A percentile compares a stretch with the other conserved stretches of the same genome.
These are phyloP conservation scores for Hydnum rufescens DNA, from an alignment of 768 basidiomycete genomes.

Conservation along the genomic window DNA sequence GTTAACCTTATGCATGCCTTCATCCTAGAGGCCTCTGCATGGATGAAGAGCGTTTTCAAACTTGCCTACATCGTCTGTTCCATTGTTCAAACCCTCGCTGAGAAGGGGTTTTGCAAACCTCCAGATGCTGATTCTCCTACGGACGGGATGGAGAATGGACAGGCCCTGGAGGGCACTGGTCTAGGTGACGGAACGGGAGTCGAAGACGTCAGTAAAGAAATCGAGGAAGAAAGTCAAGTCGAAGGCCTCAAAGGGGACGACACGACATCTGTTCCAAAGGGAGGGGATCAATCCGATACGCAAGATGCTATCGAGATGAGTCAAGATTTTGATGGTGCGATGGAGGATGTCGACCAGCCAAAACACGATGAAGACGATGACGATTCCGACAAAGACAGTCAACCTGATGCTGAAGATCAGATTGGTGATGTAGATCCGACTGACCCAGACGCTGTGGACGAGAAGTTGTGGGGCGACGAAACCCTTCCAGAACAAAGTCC, in stretches of 20 bases:
- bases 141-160: conserved; percentile 13
- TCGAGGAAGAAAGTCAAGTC: conserved; percentile 90
- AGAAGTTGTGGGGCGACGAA: conserved; percentile 94
- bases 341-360: conserved; percentile 54
- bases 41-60: conserved; percentile 70
- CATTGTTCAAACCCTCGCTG: conserved; percentile 49
- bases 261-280: conserved; percentile 23
- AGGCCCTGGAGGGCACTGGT: conserved; percentile 44
- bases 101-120: conserved; percentile 86
- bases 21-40: conserved; percentile 34
- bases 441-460: conserved; percentile 75
- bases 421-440: conserved; percentile 61
- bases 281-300: conserved; percentile 25
- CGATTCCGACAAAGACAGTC: conserved; percentile 32
- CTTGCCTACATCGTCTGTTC: conserved; percentile 59
- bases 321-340: conserved; percentile 68
- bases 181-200: conserved; percentile 72
- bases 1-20: conserved; percentile 34
- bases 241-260: conserved; percentile 62
- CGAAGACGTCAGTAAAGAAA: conserved; percentile 83
- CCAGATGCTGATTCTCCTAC: conserved; percentile 31
- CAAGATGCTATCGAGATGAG: conserved; percentile 80
- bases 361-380: conserved; percentile 26
- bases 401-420: conserved; percentile 57
- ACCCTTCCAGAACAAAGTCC: conserved; percentile 38